Conservation (phyloP, 2,329 filamentous ascomycete species). For the Colletotrichum sp. region DNA sequence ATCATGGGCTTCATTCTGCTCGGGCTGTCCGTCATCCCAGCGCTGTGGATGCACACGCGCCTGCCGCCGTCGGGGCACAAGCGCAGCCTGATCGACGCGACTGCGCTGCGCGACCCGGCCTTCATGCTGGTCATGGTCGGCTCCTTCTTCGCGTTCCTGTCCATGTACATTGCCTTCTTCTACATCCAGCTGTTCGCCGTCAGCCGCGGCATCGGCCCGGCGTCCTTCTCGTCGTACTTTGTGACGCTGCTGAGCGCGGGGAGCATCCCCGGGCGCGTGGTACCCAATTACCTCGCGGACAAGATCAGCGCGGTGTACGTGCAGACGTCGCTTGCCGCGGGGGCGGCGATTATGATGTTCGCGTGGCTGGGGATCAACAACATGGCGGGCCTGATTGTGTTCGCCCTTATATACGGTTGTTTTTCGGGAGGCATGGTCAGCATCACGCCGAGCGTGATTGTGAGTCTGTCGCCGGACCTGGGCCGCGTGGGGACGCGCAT, state of each 20-base stretch:
- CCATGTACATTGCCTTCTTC: slow-evolving; percentile 54
- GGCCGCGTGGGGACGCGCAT: slow-evolving; percentile 37
- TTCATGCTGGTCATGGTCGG: slow-evolving; percentile 42
- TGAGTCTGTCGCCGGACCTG: slow-evolving; percentile 40
- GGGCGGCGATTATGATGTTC: slow-evolving; percentile 41
- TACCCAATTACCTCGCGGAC: slow-evolving; percentile 51
- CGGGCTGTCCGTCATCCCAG: slow-evolving; percentile 39
- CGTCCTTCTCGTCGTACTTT: slow-evolving; percentile 43
- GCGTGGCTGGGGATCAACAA: slow-evolving; percentile 43
- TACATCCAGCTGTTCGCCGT: slow-evolving; percentile 49
- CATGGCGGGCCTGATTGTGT: slow-evolving; percentile 41
- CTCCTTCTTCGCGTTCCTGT: slow-evolving; percentile 46
- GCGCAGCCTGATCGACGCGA: background rate
- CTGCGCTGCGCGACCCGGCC: slow-evolving; percentile 41
- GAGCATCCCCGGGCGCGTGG: slow-evolving; percentile 49
- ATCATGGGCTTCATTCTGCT: slow-evolving; percentile 50
- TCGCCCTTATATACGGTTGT: slow-evolving; percentile 49
- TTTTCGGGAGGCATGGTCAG: slow-evolving; percentile 50
- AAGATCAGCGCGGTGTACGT: slow-evolving; percentile 45
- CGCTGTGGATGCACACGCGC: slow-evolving; percentile 43
- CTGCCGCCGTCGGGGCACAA: slow-evolving; percentile 31
- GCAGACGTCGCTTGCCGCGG: slow-evolving; percentile 34
- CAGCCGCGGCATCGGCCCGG: slow-evolving; percentile 41
- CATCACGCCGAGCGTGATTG: slow-evolving; percentile 46
- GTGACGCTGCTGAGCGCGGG: slow-evolving; percentile 51